phyloP scores from a whole-genome alignment of 371 early-diverging fungal genomes.

The Mortierella sp. region DNA sequence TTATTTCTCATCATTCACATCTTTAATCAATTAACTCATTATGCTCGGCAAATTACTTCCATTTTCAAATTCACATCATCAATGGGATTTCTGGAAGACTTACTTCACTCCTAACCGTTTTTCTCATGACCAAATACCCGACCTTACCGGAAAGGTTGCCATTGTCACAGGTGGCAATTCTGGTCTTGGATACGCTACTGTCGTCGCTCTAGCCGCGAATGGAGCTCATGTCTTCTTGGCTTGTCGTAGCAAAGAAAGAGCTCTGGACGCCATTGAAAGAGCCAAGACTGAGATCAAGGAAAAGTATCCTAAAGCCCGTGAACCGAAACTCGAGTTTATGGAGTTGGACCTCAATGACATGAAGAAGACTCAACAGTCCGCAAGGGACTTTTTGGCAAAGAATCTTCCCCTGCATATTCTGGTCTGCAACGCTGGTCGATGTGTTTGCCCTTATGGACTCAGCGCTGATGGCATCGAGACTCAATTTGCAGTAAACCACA shows the following conservation, averaged over 20 bases:
- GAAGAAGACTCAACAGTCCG: slow-evolving; percentile 63
- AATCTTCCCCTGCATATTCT: slow-evolving; percentile 68
- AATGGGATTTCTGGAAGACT: slow-evolving; percentile 17
- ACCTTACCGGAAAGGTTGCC: slow-evolving; percentile 70
- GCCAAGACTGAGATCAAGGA: slow-evolving; percentile 58
- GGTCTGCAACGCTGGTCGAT: slow-evolving; percentile 78
- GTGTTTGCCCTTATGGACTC: slow-evolving; percentile 69
- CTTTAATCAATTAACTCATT: no score
- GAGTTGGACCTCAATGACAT: slow-evolving; percentile 70
- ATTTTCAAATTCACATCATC: no score
- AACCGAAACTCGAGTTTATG: slow-evolving; percentile 65
- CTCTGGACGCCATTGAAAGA: slow-evolving; percentile 59
- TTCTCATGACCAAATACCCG: slow-evolving; percentile 64
- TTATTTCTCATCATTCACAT: no score
- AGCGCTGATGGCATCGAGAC: slow-evolving; percentile 79
- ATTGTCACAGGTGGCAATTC: slow-evolving; percentile 80
- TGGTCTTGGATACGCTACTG: slow-evolving; percentile 75
- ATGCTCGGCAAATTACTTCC: no score
- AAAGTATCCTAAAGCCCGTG: slow-evolving; percentile 26
- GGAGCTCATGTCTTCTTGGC: slow-evolving; percentile 70
- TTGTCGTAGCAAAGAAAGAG: slow-evolving; percentile 64
- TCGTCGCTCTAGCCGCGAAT: slow-evolving; percentile 67
- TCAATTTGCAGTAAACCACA: slow-evolving; percentile 39
- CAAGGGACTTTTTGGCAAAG: slow-evolving; percentile 61
- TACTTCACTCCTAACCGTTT: slow-evolving; percentile 27